Base-by-base conservation (phyloP, 2,329 filamentous ascomycete species). In the Pseudopyrenochaeta lycopersici region DNA sequence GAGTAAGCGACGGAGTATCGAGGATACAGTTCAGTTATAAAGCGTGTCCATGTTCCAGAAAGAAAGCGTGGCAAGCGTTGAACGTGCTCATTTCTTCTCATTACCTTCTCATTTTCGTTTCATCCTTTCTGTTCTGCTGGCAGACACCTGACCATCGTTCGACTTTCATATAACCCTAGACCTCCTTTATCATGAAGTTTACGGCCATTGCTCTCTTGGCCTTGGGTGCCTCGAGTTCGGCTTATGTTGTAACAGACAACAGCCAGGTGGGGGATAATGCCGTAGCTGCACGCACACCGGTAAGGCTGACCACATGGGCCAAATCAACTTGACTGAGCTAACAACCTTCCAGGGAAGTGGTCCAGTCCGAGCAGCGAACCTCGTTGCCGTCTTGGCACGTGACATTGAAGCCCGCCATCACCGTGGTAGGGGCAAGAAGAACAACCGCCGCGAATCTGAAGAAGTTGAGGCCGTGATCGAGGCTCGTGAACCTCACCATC, bases 21-120 rank as follows among this genome's bases (percentile, higher is more conserved):
- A 23, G 56, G 36, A 39, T 30, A 48, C 15, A 46, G 46, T 31
- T 54, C 50, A 53, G 50, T 56, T 70, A 71, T 72, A 72, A 70
- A 68, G 58, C 49, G 56, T 58, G 49, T 49, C 49, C 36, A 32
- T 45, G 55, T 58, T 61, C 62, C 65, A 60, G n/a, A 56, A 57
- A 49, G 30, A 53, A 55, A 57, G 54, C 48, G 42, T 49, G 56
- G 57, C 62, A 67, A 59, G 57, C 68, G 58, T 67, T 62, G 57
- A 71, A 68, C 70, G 66, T 70, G 65, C 70, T 72, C 69, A 68
- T 68, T 68, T 59, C 46, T 68, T 66, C 70, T 71, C 67, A 68
- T 45, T 52, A 58, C 53, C 60, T 68, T 65, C 64, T 68, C 63
- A 62, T 61, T 63, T 56, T 60, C 52, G 51, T 64, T 63, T 59